Percentiles rank a stretch among this genome's conserved stretches.
phyloP scores from a whole-genome alignment of 2,329 filamentous ascomycete species.

The Talaromyces sp. region DNA sequence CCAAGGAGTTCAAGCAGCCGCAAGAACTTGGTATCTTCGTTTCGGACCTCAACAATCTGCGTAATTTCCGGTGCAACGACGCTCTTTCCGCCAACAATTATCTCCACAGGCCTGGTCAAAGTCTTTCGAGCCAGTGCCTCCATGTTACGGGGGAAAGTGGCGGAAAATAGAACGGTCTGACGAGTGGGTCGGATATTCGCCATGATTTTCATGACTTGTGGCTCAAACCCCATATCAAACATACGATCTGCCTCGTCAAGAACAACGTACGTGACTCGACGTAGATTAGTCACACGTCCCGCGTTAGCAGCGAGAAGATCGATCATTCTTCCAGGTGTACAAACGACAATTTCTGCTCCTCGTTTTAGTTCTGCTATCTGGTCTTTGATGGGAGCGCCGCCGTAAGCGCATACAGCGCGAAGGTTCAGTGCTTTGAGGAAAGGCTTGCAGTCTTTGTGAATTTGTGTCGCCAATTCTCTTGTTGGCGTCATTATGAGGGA shows the following conservation, averaged over 20 bases:
- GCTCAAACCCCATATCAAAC: constrained; percentile 99
- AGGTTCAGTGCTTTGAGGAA: constrained; percentile 83
- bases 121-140: constrained; percentile 86
- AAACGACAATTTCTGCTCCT: constrained; percentile 90
- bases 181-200: constrained; percentile 84
- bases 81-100: constrained; percentile 81
- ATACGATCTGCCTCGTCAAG: constrained; percentile 97
- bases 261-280: constrained; percentile 85
- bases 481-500: constrained; percentile 90
- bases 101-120: constrained; percentile 77
- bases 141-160: constrained; percentile 92
- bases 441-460: constrained; percentile 89
- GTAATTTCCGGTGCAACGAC: constrained; percentile 68
- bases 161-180: constrained; percentile 92
- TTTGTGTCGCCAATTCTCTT: constrained; percentile 87
- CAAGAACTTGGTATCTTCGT: constrained; percentile 76
- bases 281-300: constrained; percentile 87
- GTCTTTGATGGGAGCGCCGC: constrained; percentile 91
- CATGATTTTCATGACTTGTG: constrained; percentile 95
- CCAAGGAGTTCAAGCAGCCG: constrained; percentile 81
- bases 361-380: constrained; percentile 96
- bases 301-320: constrained; percentile 90
- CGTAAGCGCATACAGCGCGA: constrained; percentile 86
- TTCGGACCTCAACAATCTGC: constrained; percentile 82
- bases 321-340: constrained; percentile 91